Conservation (phyloP, 108 stramenopile species). For the Fragilariopsis cylindrus region DNA sequence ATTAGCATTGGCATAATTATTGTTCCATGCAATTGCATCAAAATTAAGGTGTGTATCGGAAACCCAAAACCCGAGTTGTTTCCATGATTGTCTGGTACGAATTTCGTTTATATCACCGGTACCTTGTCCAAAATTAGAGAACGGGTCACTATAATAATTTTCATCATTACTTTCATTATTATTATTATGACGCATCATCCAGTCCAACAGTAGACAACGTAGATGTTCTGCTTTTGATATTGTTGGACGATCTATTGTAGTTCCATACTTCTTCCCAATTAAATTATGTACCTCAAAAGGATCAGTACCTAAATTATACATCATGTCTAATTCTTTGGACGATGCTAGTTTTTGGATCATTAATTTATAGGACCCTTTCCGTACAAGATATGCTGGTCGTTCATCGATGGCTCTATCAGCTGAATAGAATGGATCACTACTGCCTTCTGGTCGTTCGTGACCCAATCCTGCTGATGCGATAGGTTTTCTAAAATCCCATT, state of each 20-base stretch:
- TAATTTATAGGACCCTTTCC: constrained; percentile 14
- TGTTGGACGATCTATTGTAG: background rate
- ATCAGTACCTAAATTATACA: constrained; percentile 16
- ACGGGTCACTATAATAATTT: background rate
- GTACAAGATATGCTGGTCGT: constrained; percentile 15
- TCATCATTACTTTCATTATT: background rate
- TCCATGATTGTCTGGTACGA: background rate
- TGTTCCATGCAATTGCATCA: constrained; percentile 1
- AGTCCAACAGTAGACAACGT: constrained; percentile 8
- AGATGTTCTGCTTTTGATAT: constrained; percentile 26
- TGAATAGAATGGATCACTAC: background rate
- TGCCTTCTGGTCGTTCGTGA: no score
- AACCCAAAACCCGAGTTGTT: constrained; percentile 1
- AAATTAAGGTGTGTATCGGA: background rate
- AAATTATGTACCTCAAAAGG: constrained; percentile 27
- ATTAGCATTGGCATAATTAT: background rate
- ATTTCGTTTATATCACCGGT: constrained; percentile 4
- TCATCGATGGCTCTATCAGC: constrained; percentile 1
- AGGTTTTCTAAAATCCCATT: constrained; percentile 6
- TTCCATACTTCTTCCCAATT: background rate
- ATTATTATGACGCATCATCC: constrained; percentile 12
- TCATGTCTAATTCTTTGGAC: constrained; percentile 9
- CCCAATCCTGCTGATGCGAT: background rate
- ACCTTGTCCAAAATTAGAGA: background rate
- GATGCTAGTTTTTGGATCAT: constrained; percentile 7